Percentiles rank a stretch among this genome's conserved stretches.
phyloP scores from a whole-genome alignment of 257 asterid species.

The Primulina huaijiensis region DNA sequence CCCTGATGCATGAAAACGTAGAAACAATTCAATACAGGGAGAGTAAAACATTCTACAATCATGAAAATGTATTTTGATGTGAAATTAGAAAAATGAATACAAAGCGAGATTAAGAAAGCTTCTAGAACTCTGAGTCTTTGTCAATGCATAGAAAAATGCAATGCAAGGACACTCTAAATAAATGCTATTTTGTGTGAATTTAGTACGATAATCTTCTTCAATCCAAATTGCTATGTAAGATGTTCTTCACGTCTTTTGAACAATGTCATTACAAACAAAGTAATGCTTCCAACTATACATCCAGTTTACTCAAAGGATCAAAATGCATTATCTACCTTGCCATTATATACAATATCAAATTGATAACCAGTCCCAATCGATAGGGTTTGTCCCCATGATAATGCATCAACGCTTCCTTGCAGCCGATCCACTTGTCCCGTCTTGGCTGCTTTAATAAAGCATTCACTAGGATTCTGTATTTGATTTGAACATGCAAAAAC shows the following conservation, averaged over 20 bases:
- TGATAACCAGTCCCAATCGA: conserved; percentile 70
- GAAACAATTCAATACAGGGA: conserved; percentile 14
- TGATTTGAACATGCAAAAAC: conserved; percentile 25
- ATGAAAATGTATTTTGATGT: neutral
- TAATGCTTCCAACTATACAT: neutral
- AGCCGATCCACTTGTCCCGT: conserved; percentile 59
- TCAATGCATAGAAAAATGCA: too few relatives aligned
- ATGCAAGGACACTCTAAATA: neutral
- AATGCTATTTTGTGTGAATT: neutral
- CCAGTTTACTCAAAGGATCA: conserved; percentile 16
- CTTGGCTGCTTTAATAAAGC: conserved; percentile 74
- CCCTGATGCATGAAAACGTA: conserved; percentile 50
- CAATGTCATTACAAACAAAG: neutral
- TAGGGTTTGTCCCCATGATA: conserved; percentile 88
- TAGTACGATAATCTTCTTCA: neutral
- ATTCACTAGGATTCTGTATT: conserved; percentile 70
- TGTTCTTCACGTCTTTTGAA: too few relatives aligned
- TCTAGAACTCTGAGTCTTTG: neutral
- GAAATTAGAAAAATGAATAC: neutral
- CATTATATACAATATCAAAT: conserved; percentile 57
- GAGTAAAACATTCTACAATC: neutral
- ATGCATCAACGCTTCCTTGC: conserved; percentile 73
- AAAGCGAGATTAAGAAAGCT: neutral
- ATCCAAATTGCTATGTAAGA: neutral
- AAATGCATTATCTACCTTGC: conserved; percentile 46